Evolutionary conservation across 164 flowering plant genomes (phyloP).

Genomic region (Magnolia officinalis): DNA sequence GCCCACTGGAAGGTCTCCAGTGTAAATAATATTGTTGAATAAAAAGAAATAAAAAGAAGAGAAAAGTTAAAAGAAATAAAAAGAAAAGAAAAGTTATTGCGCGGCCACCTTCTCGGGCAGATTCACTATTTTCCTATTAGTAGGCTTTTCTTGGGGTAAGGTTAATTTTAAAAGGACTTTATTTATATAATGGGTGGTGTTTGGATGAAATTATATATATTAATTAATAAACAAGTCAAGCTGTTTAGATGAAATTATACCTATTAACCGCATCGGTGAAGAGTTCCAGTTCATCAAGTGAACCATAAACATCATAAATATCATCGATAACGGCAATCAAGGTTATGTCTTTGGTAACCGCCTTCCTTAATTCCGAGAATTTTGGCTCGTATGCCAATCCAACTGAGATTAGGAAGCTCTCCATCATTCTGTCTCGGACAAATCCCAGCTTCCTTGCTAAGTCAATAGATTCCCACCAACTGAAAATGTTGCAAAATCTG

Average conservation of each 20-base stretch:
- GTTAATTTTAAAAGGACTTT: too few relatives aligned
- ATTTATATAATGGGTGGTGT: too few relatives aligned
- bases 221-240: too few relatives aligned
- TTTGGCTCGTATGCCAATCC: not conserved
- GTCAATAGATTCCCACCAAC: not conserved
- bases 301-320: conserved; percentile 7
- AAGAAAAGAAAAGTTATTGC: too few relatives aligned
- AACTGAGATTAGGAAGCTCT: not conserved
- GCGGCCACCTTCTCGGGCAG: too few relatives aligned
- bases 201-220: too few relatives aligned
- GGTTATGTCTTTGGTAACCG: not conserved
- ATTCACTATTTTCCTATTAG: too few relatives aligned
- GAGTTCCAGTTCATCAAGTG: conserved; percentile 9
- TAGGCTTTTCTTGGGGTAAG: too few relatives aligned
- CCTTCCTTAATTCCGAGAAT: not conserved
- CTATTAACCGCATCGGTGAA: conserved; percentile 8
- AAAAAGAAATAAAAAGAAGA: too few relatives aligned
- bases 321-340: not conserved
- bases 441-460: not conserved
- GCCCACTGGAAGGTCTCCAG: too few relatives aligned
- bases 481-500: not conserved
- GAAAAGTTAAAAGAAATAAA: too few relatives aligned
- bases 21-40: too few relatives aligned
- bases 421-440: not conserved
- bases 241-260: not conserved